These are phyloP conservation scores for Chenopodium quinoa DNA, from an alignment of 148 eudicot genomes.

Conservation along the genomic window DNA sequence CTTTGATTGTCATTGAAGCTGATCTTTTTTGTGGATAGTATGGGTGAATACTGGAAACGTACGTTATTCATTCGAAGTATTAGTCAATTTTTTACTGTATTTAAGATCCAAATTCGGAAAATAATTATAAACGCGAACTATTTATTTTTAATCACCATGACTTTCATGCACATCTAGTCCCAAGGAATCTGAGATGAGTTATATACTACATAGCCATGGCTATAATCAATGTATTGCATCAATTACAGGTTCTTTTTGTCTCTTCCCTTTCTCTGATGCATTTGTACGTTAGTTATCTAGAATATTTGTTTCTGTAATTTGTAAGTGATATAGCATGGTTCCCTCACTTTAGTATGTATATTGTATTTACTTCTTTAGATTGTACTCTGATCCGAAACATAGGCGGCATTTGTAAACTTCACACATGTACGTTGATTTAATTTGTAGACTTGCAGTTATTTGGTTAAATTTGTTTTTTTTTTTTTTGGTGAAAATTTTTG, in stretches of 20 bases:
- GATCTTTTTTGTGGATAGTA: neutral
- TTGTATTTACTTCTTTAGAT: too few relatives aligned
- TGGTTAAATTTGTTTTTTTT: too few relatives aligned
- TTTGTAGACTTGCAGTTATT: too few relatives aligned
- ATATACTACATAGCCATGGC: neutral
- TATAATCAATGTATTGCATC: neutral
- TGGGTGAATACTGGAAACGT: neutral
- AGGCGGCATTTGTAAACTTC: too few relatives aligned
- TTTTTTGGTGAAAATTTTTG: too few relatives aligned
- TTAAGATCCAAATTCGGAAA: neutral
- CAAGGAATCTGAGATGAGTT: conserved; percentile 9
- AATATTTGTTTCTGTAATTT: neutral
- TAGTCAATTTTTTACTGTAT: neutral
- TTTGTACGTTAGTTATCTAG: neutral
- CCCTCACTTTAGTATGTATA: neutral
- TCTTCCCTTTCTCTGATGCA: neutral
- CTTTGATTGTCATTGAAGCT: neutral
- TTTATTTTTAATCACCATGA: neutral
- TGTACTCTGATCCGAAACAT: neutral
- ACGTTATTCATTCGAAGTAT: neutral
- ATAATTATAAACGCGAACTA: neutral
- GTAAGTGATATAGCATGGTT: neutral
- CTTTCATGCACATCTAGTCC: conserved; percentile 16
- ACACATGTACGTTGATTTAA: too few relatives aligned
- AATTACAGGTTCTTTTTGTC: neutral